Conservation (phyloP, 1,139 yeast species). For the Taphrina communis region DNA sequence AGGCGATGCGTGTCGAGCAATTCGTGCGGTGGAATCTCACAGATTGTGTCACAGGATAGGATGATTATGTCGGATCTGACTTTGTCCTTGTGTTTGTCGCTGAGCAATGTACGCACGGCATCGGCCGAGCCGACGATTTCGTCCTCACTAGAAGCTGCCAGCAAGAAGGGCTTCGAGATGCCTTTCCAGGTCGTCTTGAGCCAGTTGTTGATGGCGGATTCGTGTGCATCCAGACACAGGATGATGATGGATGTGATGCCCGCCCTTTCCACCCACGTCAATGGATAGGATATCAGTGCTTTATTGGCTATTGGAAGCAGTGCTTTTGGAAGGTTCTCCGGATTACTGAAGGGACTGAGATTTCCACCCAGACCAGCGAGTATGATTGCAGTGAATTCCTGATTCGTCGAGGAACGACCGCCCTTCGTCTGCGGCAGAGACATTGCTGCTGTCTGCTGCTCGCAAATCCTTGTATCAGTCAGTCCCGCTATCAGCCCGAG, state of each 20-base stretch:
- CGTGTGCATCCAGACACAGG: constrained; percentile 57
- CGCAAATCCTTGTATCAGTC: too few species aligned
- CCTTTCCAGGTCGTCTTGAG: constrained; percentile 45
- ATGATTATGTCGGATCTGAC: constrained; percentile 65
- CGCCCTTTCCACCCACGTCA: constrained; percentile 93
- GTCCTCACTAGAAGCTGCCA: constrained; percentile 42
- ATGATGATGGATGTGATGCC: constrained; percentile 68
- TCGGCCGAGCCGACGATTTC: constrained; percentile 58
- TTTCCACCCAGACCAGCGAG: constrained; percentile 44
- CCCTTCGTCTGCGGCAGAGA: constrained; percentile 6
- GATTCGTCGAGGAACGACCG: constrained; percentile 14
- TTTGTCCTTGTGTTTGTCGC: constrained; percentile 43
- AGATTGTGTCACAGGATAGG: constrained; percentile 90
- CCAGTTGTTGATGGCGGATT: constrained; percentile 47
- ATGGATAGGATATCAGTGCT: constrained; percentile 86
- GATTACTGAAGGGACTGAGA: constrained; percentile 44
- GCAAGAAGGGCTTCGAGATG: constrained; percentile 44
- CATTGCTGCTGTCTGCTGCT: neutral
- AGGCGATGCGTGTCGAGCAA: constrained; percentile 80
- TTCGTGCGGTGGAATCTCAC: constrained; percentile 89
- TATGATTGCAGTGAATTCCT: constrained; percentile 43
- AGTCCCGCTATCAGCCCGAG: too few species aligned
- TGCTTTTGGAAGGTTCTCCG: constrained; percentile 65
- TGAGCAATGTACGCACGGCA: constrained; percentile 54
- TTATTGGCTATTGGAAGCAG: constrained; percentile 85